phyloP scores from a whole-genome alignment of 1,284 basidiomycete species.

The Trametes versicolor region DNA sequence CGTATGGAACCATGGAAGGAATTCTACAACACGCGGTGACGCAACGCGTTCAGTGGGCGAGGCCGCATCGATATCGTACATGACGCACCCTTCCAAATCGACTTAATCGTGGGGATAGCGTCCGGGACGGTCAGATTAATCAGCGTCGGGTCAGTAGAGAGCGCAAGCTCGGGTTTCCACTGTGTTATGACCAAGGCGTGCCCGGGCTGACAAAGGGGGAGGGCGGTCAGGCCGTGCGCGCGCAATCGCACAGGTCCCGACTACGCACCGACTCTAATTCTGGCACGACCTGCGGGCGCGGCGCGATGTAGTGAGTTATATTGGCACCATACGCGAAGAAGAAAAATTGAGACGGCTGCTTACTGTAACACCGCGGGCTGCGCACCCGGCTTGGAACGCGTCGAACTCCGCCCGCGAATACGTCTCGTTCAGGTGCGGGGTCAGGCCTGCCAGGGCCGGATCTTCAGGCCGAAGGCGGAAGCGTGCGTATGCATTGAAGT shows the following conservation, averaged over 20 bases:
- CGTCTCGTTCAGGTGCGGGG: constrained; percentile 46
- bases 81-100: constrained; percentile 39
- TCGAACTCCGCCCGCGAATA: constrained; percentile 47
- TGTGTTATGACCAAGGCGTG: constrained; percentile 50
- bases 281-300: constrained; percentile 40
- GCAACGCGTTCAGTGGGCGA: neutral
- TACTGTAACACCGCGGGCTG: constrained; percentile 47
- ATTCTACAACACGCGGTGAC: constrained; percentile 34
- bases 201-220: constrained; percentile 40
- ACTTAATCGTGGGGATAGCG: constrained; percentile 39
- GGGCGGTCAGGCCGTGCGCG: neutral
- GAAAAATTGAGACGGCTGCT: neutral
- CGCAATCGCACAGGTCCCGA: neutral
- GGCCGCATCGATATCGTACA: neutral
- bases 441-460: constrained; percentile 43
- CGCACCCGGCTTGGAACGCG: constrained; percentile 45
- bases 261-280: constrained; percentile 46
- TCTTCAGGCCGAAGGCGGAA: constrained; percentile 47
- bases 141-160: constrained; percentile 43
- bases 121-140: constrained; percentile 45
- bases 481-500: constrained; percentile 44
- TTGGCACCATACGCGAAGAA: neutral
- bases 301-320: neutral
- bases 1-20: constrained; percentile 44
- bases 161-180: constrained; percentile 50